These are phyloP conservation scores for Neurospora sublineolata DNA, from an alignment of 495 filamentous ascomycete genomes.

Conservation along the genomic window DNA sequence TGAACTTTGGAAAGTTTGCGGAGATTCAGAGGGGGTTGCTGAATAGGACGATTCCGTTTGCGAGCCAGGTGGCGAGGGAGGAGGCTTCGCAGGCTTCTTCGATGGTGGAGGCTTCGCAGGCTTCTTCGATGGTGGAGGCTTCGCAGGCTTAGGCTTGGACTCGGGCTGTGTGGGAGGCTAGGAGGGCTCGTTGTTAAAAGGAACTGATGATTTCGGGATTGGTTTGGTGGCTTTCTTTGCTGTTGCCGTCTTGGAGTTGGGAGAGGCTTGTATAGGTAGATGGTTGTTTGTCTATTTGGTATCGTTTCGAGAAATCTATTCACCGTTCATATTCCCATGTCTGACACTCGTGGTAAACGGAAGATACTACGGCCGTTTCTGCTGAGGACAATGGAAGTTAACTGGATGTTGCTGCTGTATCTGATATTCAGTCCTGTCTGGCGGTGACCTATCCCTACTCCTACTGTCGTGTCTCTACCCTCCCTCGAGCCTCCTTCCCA, in stretches of 20 bases:
- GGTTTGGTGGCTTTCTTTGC: not conserved
- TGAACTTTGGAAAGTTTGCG: constrained; percentile 46
- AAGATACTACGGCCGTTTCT: not conserved
- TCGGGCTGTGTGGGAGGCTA: no score
- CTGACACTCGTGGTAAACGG: not conserved
- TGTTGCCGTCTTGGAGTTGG: not conserved
- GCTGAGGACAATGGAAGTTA: not conserved
- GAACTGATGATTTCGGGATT: not conserved
- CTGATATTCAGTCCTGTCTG: not conserved
- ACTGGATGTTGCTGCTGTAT: not conserved
- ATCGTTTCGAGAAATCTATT: not conserved
- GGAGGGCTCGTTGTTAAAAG: not conserved
- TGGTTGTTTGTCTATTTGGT: not conserved
- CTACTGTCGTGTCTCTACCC: not conserved
- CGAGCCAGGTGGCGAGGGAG: not conserved
- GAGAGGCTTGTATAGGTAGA: not conserved
- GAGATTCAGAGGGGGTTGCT: constrained; percentile 30
- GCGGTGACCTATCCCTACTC: not conserved
- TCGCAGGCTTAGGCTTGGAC: not conserved
- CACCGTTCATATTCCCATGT: not conserved
- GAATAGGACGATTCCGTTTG: not conserved
- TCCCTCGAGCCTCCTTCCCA: not conserved
- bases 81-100: not conserved
- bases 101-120: not conserved
- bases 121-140: not conserved